Percentiles rank a stretch among this genome's conserved stretches.
Conservation (phyloP, 2,329 filamentous ascomycete genomes). For the Teratosphaeriaceae sp. region DNA sequence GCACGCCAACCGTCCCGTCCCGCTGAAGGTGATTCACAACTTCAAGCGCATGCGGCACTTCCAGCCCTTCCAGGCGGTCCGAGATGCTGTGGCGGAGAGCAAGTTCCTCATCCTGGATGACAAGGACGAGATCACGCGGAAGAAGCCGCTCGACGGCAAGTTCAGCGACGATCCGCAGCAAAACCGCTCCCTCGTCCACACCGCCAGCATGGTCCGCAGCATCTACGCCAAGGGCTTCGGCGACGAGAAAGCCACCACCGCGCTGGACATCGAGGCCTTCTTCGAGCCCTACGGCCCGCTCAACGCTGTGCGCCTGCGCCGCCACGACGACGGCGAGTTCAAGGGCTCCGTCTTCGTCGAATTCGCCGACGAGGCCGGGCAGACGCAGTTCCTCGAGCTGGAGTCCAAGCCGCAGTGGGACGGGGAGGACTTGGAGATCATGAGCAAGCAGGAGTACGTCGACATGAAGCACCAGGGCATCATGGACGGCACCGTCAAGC, state of each 20-base stretch:
- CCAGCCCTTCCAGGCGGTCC: slow-evolving; percentile 76
- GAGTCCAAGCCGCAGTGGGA: slow-evolving; percentile 77
- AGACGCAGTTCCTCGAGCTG: slow-evolving; percentile 70
- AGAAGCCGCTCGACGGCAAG: slow-evolving; percentile 55
- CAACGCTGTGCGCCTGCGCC: slow-evolving; percentile 80
- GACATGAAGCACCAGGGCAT: slow-evolving; percentile 42
- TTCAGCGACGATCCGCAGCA: slow-evolving; percentile 47
- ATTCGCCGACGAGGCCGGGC: slow-evolving; percentile 71
- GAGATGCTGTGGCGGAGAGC: slow-evolving; percentile 76
- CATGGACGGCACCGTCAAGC: slow-evolving; percentile 34
- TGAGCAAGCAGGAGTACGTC: slow-evolving; percentile 83
- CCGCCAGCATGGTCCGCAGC: slow-evolving; percentile 63
- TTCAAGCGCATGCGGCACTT: slow-evolving; percentile 98
- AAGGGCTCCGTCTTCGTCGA: slow-evolving; percentile 97
- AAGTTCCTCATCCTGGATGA: slow-evolving; percentile 66
- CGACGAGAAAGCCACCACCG: slow-evolving; percentile 71
- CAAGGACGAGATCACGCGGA: slow-evolving; percentile 68
- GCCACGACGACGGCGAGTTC: slow-evolving; percentile 65
- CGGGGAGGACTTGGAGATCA: slow-evolving; percentile 69
- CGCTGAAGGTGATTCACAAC: slow-evolving; percentile 67
- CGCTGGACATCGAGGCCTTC: slow-evolving; percentile 91
- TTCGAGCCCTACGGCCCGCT: slow-evolving; percentile 74
- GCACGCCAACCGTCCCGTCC: slow-evolving; percentile 71
- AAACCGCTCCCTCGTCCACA: slow-evolving; percentile 50
- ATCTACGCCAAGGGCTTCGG: slow-evolving; percentile 95